Conservation (phyloP, 805 yeast genomes). For the Kluyveromyces siamensis region DNA sequence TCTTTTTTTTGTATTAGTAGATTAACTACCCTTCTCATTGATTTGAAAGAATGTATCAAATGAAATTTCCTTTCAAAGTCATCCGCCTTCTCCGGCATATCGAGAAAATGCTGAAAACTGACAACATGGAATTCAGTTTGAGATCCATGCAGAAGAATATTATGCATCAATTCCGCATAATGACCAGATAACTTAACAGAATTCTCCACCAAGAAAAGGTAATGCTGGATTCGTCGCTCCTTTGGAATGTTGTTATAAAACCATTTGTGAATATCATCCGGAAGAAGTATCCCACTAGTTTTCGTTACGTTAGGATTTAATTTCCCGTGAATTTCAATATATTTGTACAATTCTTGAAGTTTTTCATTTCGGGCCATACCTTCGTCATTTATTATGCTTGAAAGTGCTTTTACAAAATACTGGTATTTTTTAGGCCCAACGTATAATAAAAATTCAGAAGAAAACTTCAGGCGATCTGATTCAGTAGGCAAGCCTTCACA, state of each 20-base stretch:
- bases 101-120: slow-evolving; percentile 20
- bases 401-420: slow-evolving; percentile 6
- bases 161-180: slow-evolving; percentile 7
- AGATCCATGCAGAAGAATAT: slow-evolving; percentile 20
- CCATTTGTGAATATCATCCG: slow-evolving; percentile 21
- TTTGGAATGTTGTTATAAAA: slow-evolving; percentile 14
- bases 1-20: slow-evolving; percentile 11
- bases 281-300: slow-evolving; percentile 10
- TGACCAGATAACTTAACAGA: slow-evolving; percentile 15
- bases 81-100: slow-evolving; percentile 7
- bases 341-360: slow-evolving; percentile 10
- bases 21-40: slow-evolving; percentile 13
- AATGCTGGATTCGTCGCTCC: slow-evolving; percentile 16
- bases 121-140: slow-evolving; percentile 20
- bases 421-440: slow-evolving; percentile 9
- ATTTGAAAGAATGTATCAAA: slow-evolving; percentile 15
- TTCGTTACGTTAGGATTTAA: slow-evolving; percentile 9
- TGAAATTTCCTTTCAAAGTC: slow-evolving; percentile 12
- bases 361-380: slow-evolving; percentile 5
- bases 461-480: not conserved
- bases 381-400: not conserved
- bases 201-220: slow-evolving; percentile 17
- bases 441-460: slow-evolving; percentile 5
- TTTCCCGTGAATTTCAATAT: slow-evolving; percentile 14
- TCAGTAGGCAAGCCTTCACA: not conserved